Evolutionary conservation across 2,329 filamentous ascomycete genomes (phyloP).

Genomic region (Neofusicoccum kwambonambiense): DNA sequence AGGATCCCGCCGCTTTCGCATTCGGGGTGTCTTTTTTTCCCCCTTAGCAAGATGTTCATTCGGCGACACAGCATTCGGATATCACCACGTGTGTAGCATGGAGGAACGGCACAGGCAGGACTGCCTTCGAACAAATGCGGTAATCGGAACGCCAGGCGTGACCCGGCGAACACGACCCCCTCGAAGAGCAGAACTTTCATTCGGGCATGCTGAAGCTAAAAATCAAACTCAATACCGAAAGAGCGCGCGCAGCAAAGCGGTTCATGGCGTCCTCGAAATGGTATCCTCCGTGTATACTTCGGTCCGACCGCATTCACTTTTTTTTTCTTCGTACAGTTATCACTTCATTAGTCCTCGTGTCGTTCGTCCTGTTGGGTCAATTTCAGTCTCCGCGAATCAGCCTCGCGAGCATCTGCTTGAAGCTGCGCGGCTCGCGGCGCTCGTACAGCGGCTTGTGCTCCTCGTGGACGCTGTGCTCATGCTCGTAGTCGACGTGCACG

Average conservation of each 20-base stretch:
- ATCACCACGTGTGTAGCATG: background rate
- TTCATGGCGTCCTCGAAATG: background rate
- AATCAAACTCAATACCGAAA: background rate
- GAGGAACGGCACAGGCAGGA: background rate
- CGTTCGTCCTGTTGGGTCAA: background rate
- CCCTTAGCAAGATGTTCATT: no score
- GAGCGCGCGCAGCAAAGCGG: no score
- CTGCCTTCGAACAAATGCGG: background rate
- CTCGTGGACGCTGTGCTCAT: conserved; percentile 38
- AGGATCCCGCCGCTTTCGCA: no score
- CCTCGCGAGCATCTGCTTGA: conserved; percentile 26
- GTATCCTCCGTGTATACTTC: background rate
- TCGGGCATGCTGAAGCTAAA: background rate
- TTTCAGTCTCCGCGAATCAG: background rate
- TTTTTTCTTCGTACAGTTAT: no score
- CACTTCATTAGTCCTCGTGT: no score
- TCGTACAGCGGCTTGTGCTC: conserved; percentile 42
- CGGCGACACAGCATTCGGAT: no score
- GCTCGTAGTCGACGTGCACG: conserved; percentile 51
- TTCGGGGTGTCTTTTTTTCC: no score
- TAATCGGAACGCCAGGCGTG: background rate
- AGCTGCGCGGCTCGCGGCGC: conserved; percentile 31
- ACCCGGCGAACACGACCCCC: background rate
- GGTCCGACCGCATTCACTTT: no score
- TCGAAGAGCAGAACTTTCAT: conserved; percentile 10